phyloP scores from a whole-genome alignment of 75 land plant genomes.

The Picea glauca region DNA sequence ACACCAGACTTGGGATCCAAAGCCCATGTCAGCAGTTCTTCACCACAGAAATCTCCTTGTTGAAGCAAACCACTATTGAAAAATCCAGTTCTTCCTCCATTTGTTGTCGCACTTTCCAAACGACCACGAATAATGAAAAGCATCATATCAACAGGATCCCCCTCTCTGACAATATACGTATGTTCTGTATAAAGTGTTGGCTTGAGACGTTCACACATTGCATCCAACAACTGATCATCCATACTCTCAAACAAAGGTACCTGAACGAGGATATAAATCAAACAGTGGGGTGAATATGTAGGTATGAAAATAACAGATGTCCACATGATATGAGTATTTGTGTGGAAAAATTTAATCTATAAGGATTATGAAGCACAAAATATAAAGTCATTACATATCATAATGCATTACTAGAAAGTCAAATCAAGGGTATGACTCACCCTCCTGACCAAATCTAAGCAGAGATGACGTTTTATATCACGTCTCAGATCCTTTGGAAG shows the following conservation, averaged over 20 bases:
- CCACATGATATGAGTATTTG: neutral
- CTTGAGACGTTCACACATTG: conserved; percentile 75
- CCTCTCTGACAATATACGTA: conserved; percentile 66
- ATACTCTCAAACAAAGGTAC: conserved; percentile 73
- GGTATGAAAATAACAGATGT: neutral
- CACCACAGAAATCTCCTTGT: conserved; percentile 79
- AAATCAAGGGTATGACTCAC: conserved; percentile 30
- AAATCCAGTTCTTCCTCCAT: conserved; percentile 76
- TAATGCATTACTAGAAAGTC: neutral
- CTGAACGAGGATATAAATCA: conserved; percentile 17
- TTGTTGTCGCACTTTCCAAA: conserved; percentile 69
- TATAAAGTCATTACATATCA: too few relatives aligned
- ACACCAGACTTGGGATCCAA: conserved; percentile 48
- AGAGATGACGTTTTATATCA: conserved; percentile 95
- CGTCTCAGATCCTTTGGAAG: conserved; percentile 85
- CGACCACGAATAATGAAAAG: conserved; percentile 72
- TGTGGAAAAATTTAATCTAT: too few relatives aligned
- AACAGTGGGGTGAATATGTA: conserved; percentile 1
- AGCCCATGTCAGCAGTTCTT: conserved; percentile 79
- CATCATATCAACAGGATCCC: conserved; percentile 83
- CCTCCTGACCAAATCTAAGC: conserved; percentile 63
- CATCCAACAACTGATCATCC: conserved; percentile 84
- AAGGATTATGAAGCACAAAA: too few relatives aligned
- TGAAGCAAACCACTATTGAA: conserved; percentile 40
- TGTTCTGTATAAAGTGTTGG: conserved; percentile 59